A percentile compares a stretch with the other conserved stretches of the same genome.
These are phyloP conservation scores for Fomes fomentarius DNA, from an alignment of 1,284 basidiomycete genomes.

Conservation along the genomic window DNA sequence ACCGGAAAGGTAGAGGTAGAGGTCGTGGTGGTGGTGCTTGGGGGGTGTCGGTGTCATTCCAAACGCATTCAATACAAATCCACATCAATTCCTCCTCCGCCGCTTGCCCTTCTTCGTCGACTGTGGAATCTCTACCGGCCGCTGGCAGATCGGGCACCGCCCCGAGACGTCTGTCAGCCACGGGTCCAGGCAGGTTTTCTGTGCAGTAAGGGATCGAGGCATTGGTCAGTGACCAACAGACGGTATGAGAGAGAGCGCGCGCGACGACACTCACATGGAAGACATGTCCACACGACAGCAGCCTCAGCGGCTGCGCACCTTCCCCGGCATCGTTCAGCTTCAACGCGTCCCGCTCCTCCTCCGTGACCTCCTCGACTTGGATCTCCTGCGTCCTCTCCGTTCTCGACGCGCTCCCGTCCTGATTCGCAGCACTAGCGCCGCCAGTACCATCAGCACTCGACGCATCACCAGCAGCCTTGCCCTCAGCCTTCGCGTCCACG, in stretches of 20 bases:
- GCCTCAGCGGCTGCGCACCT: constrained; percentile 71
- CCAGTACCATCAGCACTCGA: constrained; percentile 13
- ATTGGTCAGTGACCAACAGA: too few relatives aligned
- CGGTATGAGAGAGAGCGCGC: not conserved
- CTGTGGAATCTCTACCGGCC: constrained; percentile 46
- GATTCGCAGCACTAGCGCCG: not conserved
- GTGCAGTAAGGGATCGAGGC: too few relatives aligned
- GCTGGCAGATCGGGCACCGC: constrained; percentile 77
- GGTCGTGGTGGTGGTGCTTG: too few relatives aligned
- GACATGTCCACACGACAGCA: constrained; percentile 77
- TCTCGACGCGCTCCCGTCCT: not conserved
- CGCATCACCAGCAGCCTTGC: constrained; percentile 5
- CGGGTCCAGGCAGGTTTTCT: constrained; percentile 82
- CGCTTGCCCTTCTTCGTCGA: constrained; percentile 28
- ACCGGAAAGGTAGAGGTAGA: too few relatives aligned
- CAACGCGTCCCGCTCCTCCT: constrained; percentile 43
- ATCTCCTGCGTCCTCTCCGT: constrained; percentile 26
- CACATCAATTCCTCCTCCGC: constrained; percentile 9
- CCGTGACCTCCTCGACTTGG: constrained; percentile 42
- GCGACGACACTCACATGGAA: constrained; percentile 66
- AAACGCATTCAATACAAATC: not conserved
- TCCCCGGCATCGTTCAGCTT: constrained; percentile 71
- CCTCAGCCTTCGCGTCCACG: constrained; percentile 10
- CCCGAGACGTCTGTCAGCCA: constrained; percentile 81
- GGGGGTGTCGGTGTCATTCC: not conserved